Evolutionary conservation across 371 early-diverging fungal species (phyloP), one percentile per base, ranked within the genome.

Genomic region (Mucor mucedo): DNA sequence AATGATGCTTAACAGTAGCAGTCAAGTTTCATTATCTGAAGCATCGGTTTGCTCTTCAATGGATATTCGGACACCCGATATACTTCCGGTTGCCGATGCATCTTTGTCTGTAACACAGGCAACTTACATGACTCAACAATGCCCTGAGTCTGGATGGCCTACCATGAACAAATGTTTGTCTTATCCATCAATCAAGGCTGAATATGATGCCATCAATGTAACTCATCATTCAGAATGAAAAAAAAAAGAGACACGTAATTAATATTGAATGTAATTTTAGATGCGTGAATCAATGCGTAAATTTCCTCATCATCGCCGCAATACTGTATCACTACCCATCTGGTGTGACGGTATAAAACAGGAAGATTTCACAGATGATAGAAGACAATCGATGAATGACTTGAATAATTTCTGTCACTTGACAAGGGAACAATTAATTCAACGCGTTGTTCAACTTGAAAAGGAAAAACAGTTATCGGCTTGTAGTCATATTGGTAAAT

Each of bases 141-240:
- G 16, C 16, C 16, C 0, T n/a, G 6, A 14, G 21, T 3, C 7
- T 21, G 21, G 16, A 3, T n/a, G 21, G n/a, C 2, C 35, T 47
- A 28, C 44, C 52, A 52, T 33, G 50, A 50, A 48, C 21, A 8
- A 27, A 47, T 21, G 6, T 45, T 35, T 28, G 27, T 32, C 35
- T 35, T 54, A 35, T 28, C 38, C 55, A 54, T 28, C 35, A 9
- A 16, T 40, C 5, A 8, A 38, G 38, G 38, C 10, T 3, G n/a
- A 48, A 14, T 95, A 95, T 70, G 98, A 97, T 65, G 90, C 95
- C 44, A 90, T 96, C 67, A 96, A 96, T 69, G 91, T 94, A 0
- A 93, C 95, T 1, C 21, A 21, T 21, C 21, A 21, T 21, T 21
- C 0, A 21, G 21, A n/a, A n/a, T n/a, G n/a, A 21, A 0, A 21